These are phyloP conservation scores for Aspergillus pseudonomiae DNA, from an alignment of 2,329 filamentous ascomycete species.

Conservation along the genomic window DNA sequence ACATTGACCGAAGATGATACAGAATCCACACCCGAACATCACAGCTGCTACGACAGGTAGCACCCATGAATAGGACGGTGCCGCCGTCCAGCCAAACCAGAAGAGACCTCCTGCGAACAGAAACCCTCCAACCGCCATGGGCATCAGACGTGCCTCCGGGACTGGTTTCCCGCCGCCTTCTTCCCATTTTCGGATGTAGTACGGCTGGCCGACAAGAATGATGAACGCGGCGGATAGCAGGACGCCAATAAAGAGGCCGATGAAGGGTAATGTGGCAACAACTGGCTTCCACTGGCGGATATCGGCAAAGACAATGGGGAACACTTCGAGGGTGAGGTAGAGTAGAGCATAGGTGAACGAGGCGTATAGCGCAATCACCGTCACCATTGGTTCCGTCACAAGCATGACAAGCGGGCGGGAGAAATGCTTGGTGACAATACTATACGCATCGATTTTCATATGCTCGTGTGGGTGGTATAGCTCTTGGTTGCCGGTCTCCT, in stretches of 20 bases:
- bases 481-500: constrained; percentile 42
- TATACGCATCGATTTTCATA: constrained; percentile 44
- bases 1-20: constrained; percentile 50
- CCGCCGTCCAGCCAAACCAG: constrained; percentile 48
- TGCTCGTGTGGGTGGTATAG: constrained; percentile 52
- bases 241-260: constrained; percentile 50
- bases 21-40: constrained; percentile 53
- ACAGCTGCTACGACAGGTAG: constrained; percentile 18
- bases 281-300: constrained; percentile 42
- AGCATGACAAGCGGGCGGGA: constrained; percentile 49
- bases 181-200: constrained; percentile 35
- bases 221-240: constrained; percentile 39
- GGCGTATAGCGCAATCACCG: constrained; percentile 49
- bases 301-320: constrained; percentile 52
- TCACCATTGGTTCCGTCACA: constrained; percentile 52
- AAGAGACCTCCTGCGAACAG: constrained; percentile 50
- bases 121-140: constrained; percentile 50
- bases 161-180: constrained; percentile 35
- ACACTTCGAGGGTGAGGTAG: constrained; percentile 52
- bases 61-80: constrained; percentile 21
- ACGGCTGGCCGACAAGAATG: constrained; percentile 47
- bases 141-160: constrained; percentile 47
- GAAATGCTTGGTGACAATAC: constrained; percentile 48
- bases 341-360: constrained; percentile 52
- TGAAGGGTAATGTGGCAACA: constrained; percentile 47